These are phyloP conservation scores for Phaeoacremonium minimum DNA, from an alignment of 2,329 filamentous ascomycete species.

Conservation along the genomic window DNA sequence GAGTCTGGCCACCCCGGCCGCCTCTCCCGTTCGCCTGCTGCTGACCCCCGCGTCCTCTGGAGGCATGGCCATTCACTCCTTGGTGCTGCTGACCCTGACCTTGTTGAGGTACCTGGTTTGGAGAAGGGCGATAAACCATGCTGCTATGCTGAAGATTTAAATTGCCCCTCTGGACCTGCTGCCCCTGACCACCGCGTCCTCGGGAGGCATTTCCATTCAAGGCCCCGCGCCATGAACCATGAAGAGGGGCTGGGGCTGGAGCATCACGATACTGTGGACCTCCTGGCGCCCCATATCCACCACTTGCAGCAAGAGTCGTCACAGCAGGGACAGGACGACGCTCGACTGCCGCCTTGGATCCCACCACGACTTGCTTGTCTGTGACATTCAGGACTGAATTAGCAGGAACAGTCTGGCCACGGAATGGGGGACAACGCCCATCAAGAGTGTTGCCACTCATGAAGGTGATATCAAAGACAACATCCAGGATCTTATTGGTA, in stretches of 20 bases:
- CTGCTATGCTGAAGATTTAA: conserved; percentile 44
- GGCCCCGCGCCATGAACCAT: conserved; percentile 54
- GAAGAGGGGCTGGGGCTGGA: conserved; percentile 47
- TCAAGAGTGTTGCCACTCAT: conserved; percentile 95
- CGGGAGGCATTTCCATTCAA: conserved; percentile 40
- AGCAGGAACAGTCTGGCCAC: conserved; percentile 84
- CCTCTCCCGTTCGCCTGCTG: conserved; percentile 15
- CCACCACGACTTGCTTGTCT: conserved; percentile 73
- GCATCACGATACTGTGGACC: conserved; percentile 61
- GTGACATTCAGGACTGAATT: conserved; percentile 87
- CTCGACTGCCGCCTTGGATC: conserved; percentile 53
- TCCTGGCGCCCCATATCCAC: conserved; percentile 39
- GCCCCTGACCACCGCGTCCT: conserved; percentile 25
- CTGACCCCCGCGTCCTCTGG: conserved; percentile 16
- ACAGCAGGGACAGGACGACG: conserved; percentile 42
- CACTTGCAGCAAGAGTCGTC: conserved; percentile 46
- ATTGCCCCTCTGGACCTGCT: conserved; percentile 17
- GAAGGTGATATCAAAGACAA: conserved; percentile 91
- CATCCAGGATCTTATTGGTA: conserved; percentile 76
- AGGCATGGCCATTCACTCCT: conserved; percentile 17
- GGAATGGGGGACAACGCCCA: conserved; percentile 87
- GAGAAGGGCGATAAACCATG: conserved; percentile 43
- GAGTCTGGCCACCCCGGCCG: conserved; percentile 21
- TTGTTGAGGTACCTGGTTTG: conserved; percentile 18
- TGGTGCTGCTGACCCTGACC: conserved; percentile 13